Conservation (phyloP, 2,329 filamentous ascomycete species). For the Fusarium sambucinum region DNA sequence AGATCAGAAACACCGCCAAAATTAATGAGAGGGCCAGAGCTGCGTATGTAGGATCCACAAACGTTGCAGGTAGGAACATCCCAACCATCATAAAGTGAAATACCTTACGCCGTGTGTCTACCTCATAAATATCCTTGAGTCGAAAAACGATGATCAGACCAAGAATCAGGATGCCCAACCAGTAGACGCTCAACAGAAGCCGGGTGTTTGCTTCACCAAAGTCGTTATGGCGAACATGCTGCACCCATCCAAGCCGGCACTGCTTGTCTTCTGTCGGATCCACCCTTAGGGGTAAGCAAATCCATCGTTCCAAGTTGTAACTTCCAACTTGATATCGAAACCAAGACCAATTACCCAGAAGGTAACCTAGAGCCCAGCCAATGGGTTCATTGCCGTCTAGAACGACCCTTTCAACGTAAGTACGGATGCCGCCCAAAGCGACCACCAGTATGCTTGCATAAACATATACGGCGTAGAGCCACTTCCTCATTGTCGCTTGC, state of each 20-base stretch:
- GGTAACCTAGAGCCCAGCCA: conserved; percentile 91
- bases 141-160: conserved; percentile 82
- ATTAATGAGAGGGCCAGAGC: conserved; percentile 83
- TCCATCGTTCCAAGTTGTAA: conserved; percentile 79
- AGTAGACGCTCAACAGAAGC: conserved; percentile 82
- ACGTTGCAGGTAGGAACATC: conserved; percentile 91
- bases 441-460: conserved; percentile 76
- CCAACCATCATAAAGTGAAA: conserved; percentile 99
- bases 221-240: conserved; percentile 71
- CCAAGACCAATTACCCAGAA: conserved; percentile 81
- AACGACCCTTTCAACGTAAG: conserved; percentile 75
- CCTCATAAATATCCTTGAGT: conserved; percentile 82
- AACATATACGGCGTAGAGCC: conserved; percentile 84
- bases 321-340: conserved; percentile 79
- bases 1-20: conserved; percentile 85
- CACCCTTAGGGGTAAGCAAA: conserved; percentile 71
- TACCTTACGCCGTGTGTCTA: conserved; percentile 95
- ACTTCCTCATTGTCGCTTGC: conserved; percentile 82
- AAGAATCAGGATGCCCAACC: conserved; percentile 72
- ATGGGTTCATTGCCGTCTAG: conserved; percentile 82
- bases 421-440: conserved; percentile 77
- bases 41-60: conserved; percentile 86
- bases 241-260: conserved; percentile 69
- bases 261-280: conserved; percentile 50
- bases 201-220: conserved; percentile 85